These are phyloP conservation scores for Thelephora terrestris DNA, from an alignment of 1,284 basidiomycete species.

Conservation along the genomic window DNA sequence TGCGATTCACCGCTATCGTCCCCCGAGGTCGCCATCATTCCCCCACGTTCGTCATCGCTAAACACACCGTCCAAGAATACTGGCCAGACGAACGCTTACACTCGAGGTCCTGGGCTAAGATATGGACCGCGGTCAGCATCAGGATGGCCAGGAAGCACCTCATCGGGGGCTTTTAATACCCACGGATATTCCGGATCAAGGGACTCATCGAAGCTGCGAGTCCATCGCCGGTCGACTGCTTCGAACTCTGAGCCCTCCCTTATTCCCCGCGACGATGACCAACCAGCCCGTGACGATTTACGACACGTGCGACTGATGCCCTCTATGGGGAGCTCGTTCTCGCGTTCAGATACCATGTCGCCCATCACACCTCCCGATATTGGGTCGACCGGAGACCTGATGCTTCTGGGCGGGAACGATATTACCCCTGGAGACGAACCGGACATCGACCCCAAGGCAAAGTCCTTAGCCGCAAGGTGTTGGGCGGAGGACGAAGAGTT, in stretches of 20 bases:
- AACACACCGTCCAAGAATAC: constrained; percentile 29
- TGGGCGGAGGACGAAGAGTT: constrained; percentile 86
- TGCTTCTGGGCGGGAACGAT: constrained; percentile 33
- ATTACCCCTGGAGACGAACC: constrained; percentile 40
- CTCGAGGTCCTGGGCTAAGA: constrained; percentile 20
- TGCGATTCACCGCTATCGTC: constrained; percentile 14
- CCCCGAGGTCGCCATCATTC: constrained; percentile 30
- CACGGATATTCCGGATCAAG: constrained; percentile 28
- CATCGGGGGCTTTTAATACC: constrained; percentile 7
- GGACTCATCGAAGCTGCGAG: constrained; percentile 41
- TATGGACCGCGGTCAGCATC: constrained; percentile 28
- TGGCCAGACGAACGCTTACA: constrained; percentile 21
- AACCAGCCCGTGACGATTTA: constrained; percentile 32
- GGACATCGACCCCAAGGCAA: constrained; percentile 57
- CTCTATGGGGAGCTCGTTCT: constrained; percentile 11
- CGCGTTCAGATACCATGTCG: constrained; percentile 15
- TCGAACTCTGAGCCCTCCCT: constrained; percentile 74
- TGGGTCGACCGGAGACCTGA: constrained; percentile 31
- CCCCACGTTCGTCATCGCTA: constrained; percentile 50
- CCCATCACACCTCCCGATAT: constrained; percentile 36
- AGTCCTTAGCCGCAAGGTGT: constrained; percentile 68
- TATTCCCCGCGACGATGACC: constrained; percentile 40
- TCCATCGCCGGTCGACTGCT: constrained; percentile 56
- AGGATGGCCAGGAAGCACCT: constrained; percentile 12
- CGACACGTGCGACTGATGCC: constrained; percentile 11